Percentiles rank a stretch among this genome's conserved stretches.
Evolutionary conservation across 176 grass and related monocot species (phyloP).

Genomic region (Leersia perrieri): DNA sequence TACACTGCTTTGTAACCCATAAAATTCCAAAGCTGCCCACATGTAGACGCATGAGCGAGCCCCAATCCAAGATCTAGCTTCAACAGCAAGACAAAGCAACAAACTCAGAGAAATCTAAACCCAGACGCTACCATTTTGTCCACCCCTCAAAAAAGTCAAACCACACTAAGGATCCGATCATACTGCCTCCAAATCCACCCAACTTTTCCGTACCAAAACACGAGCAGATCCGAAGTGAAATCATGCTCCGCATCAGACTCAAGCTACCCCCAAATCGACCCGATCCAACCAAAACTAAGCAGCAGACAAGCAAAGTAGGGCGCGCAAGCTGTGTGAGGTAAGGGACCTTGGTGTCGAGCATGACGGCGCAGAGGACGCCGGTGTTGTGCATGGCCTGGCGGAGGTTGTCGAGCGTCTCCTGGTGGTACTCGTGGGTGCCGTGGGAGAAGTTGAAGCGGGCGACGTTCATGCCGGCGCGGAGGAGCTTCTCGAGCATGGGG

Average conservation of each 20-base stretch:
- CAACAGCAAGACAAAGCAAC: neutral
- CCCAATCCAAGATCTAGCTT: slow-evolving; percentile 10
- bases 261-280: neutral
- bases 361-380: slow-evolving; percentile 82
- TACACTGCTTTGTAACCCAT: neutral
- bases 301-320: neutral
- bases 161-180: neutral
- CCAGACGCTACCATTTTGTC: neutral
- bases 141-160: neutral
- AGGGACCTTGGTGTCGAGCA: slow-evolving; percentile 91
- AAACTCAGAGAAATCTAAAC: neutral
- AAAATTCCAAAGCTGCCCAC: neutral
- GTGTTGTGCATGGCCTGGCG: slow-evolving; percentile 83
- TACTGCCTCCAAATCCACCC: neutral
- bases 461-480: slow-evolving; percentile 91
- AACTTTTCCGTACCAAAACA: neutral
- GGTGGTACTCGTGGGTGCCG: slow-evolving; percentile 85
- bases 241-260: neutral
- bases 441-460: slow-evolving; percentile 97
- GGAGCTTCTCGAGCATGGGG: slow-evolving; percentile 89
- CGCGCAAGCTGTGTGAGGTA: too few relatives aligned
- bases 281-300: slow-evolving; percentile 8
- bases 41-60: neutral
- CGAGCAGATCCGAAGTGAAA: neutral
- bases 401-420: slow-evolving; percentile 83